Percentiles rank a stretch among this genome's conserved stretches.
Conservation (phyloP, 2,329 filamentous ascomycete species). For the Neurospora crassa region DNA sequence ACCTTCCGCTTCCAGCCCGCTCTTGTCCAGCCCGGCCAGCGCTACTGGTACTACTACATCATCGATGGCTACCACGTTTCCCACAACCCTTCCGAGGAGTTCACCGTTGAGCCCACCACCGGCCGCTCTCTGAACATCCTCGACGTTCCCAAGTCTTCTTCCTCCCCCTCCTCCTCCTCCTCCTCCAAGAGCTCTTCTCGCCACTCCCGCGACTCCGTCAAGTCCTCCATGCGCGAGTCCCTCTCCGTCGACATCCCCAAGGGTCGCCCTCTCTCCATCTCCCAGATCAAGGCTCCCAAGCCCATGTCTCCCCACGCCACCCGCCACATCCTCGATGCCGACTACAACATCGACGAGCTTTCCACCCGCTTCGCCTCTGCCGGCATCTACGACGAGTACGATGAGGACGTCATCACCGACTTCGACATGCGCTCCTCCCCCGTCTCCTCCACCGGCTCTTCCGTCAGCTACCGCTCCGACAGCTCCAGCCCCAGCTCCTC, state of each 20-base stretch:
- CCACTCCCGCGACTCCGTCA: constrained; percentile 26
- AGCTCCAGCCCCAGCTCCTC: constrained; percentile 65
- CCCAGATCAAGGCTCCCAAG: constrained; percentile 84
- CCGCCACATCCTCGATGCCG: constrained; percentile 72
- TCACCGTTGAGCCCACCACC: constrained; percentile 89
- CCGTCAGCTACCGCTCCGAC: constrained; percentile 62
- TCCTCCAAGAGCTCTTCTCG: constrained; percentile 32
- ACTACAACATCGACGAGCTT: constrained; percentile 73
- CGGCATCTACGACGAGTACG: constrained; percentile 47
- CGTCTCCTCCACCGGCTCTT: constrained; percentile 58
- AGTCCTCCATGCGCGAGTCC: constrained; percentile 33
- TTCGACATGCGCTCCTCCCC: constrained; percentile 45
- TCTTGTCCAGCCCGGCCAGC: constrained; percentile 76
- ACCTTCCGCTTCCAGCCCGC: constrained; percentile 90
- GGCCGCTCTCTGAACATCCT: constrained; percentile 96
- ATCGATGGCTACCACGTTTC: constrained; percentile 98
- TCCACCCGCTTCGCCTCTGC: constrained; percentile 61
- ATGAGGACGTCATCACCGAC: constrained; percentile 46
- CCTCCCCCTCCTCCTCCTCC: constrained; percentile 30
- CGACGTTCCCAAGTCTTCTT: constrained; percentile 63
- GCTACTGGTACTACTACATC: constrained; percentile 99
- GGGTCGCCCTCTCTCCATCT: constrained; percentile 78
- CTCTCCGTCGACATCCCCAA: constrained; percentile 65
- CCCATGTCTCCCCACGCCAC: constrained; percentile 82
- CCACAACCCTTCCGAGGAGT: constrained; percentile 85